Evolutionary conservation across 2,329 filamentous ascomycete genomes (phyloP), one percentile per base, ranked within the genome.

Genomic region (Cytospora paraplurivora): DNA sequence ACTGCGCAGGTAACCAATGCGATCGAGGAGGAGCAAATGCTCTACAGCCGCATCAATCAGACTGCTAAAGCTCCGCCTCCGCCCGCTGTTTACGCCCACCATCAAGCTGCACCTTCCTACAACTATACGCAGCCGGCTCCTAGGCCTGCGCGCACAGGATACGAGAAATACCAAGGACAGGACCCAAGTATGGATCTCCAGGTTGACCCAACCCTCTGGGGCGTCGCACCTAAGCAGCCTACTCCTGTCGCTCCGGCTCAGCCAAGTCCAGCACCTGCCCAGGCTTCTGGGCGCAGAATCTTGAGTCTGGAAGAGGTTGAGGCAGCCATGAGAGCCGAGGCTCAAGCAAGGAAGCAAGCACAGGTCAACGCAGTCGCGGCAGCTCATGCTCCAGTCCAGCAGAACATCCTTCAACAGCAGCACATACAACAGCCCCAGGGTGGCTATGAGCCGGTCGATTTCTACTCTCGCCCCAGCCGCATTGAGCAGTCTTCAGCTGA

Each of bases 241-340:
- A 66, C 70, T 4, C 72, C 76, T 70, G 69, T 79, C 68, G 71
- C 78, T 41, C 63, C 70, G 51, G 68, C 68, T 21, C 68, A 67
- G 49, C 68, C 62, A 37, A 68, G 64, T 50, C 68, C 72, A n/a
- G 70, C 71, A 27, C 67, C 76, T 19, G 69, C 73, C 7, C 71
- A 71, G 10, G 68, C 76, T 6, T 75, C 78, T 54, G 71, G 82
- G 50, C 87, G 88, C 71, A 97, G 93, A 79, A 89, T 97, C 78
- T 88, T 99, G 90, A 98, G 92, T 71, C 76, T 99, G 72, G 95
- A 98, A 74, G 95, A 99, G 78, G 93, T 99, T 21, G 95, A 99
- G 78, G 94, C 94, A 60, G 88, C 92, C 68, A 93, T 99, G 89
- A 87, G 91, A 65, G 82, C 63, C 12, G 63, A 67, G 55, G 57